Conservation (phyloP, 2,329 filamentous ascomycete genomes). For the Davidsoniella australis region DNA sequence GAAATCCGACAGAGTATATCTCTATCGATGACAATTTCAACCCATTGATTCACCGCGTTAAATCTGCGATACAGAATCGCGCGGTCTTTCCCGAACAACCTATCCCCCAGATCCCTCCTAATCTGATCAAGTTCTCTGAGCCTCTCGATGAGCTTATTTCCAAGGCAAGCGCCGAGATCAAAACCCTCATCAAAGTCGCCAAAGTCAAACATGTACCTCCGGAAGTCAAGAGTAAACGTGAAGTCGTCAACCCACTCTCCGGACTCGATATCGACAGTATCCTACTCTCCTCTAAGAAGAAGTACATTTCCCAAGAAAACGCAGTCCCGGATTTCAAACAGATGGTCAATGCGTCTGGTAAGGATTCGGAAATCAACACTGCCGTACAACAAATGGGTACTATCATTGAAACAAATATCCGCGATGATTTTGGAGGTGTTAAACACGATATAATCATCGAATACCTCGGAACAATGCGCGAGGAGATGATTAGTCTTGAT, state of each 20-base stretch:
- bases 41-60: slow-evolving; percentile 73
- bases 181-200: slow-evolving; percentile 48
- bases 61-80: slow-evolving; percentile 67
- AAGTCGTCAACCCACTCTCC: slow-evolving; percentile 67
- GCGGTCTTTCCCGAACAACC: slow-evolving; percentile 56
- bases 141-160: slow-evolving; percentile 51
- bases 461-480: slow-evolving; percentile 58
- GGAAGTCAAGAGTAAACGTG: slow-evolving; percentile 52
- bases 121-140: slow-evolving; percentile 54
- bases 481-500: slow-evolving; percentile 59
- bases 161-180: slow-evolving; percentile 38
- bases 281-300: slow-evolving; percentile 25
- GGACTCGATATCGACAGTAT: slow-evolving; percentile 75
- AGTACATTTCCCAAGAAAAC: slow-evolving; percentile 42
- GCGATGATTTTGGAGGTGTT: slow-evolving; percentile 55
- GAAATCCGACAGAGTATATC: slow-evolving; percentile 47
- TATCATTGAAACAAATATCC: slow-evolving; percentile 54
- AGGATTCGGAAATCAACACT: slow-evolving; percentile 44
- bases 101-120: slow-evolving; percentile 42
- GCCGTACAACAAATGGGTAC: slow-evolving; percentile 57
- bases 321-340: slow-evolving; percentile 85
- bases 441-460: slow-evolving; percentile 63
- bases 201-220: slow-evolving; percentile 83
- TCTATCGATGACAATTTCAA: slow-evolving; percentile 69
- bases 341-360: slow-evolving; percentile 43